phyloP scores from a whole-genome alignment of 2,329 filamentous ascomycete species.

The Catunica adiposa region DNA sequence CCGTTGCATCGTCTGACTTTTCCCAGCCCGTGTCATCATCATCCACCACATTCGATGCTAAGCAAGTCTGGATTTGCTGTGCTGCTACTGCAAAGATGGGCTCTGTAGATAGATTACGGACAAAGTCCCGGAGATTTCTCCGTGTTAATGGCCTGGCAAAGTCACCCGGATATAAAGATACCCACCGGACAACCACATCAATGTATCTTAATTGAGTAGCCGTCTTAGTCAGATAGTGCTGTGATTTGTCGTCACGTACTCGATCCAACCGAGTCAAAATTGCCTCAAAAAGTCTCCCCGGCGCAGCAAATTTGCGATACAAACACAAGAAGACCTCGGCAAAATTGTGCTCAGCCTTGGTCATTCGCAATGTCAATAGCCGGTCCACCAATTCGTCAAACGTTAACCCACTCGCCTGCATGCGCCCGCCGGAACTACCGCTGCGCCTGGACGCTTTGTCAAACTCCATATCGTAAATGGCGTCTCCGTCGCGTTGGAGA shows the following conservation, averaged over 20 bases:
- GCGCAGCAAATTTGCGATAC: slow-evolving; percentile 84
- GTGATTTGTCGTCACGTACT: slow-evolving; percentile 47
- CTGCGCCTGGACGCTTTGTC: slow-evolving; percentile 28
- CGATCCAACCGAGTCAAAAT: slow-evolving; percentile 63
- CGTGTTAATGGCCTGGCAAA: slow-evolving; percentile 67
- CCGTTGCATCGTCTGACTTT: slow-evolving; percentile 47
- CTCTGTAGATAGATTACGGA: slow-evolving; percentile 54
- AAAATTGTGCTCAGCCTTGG: slow-evolving; percentile 79
- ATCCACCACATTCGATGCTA: slow-evolving; percentile 56
- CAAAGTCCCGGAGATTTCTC: slow-evolving; percentile 57
- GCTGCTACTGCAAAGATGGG: slow-evolving; percentile 73
- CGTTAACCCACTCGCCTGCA: slow-evolving; percentile 29
- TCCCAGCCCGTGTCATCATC: slow-evolving; percentile 92
- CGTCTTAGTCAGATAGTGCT: slow-evolving; percentile 59
- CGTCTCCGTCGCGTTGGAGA: slow-evolving; percentile 50
- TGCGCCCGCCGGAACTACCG: slow-evolving; percentile 2
- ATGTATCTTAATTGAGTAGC: slow-evolving; percentile 71
- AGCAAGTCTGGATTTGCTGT: slow-evolving; percentile 64
- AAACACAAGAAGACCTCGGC: slow-evolving; percentile 76
- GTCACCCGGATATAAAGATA: slow-evolving; percentile 77
- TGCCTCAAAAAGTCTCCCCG: slow-evolving; percentile 57
- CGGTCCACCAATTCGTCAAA: slow-evolving; percentile 70
- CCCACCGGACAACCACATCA: slow-evolving; percentile 75
- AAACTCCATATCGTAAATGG: slow-evolving; percentile 30
- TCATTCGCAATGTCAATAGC: slow-evolving; percentile 66